phyloP scores from a whole-genome alignment of 2,329 filamentous ascomycete genomes.

The Grosmannia penicillata region DNA sequence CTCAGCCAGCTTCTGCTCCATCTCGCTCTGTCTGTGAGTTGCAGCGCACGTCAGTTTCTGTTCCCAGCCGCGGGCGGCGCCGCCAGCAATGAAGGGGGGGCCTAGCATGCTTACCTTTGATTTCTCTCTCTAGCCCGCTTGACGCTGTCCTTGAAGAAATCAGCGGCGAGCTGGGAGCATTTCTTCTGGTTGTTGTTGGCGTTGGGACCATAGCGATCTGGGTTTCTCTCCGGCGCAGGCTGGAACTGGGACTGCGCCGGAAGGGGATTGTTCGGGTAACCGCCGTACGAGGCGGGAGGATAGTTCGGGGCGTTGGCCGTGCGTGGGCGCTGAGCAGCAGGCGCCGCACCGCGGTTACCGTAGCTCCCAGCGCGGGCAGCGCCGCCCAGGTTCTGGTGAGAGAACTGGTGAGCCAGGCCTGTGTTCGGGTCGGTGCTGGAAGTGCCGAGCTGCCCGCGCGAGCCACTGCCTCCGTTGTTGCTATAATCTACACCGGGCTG shows the following conservation, averaged over 20 bases:
- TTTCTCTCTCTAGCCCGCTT: slow-evolving; percentile 91
- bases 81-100: too few relatives aligned
- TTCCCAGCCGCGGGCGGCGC: too few relatives aligned
- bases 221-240: slow-evolving; percentile 70
- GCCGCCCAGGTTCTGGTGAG: slow-evolving; percentile 80
- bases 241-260: slow-evolving; percentile 53
- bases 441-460: slow-evolving; percentile 22
- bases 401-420: slow-evolving; percentile 88
- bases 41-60: too few relatives aligned
- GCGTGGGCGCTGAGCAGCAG: slow-evolving; percentile 60
- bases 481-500: slow-evolving; percentile 13
- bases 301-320: slow-evolving; percentile 62
- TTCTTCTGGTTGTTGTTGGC: slow-evolving; percentile 58
- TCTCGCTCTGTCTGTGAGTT: slow-evolving; percentile 83
- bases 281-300: slow-evolving; percentile 44
- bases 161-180: slow-evolving; percentile 56
- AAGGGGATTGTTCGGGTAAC: slow-evolving; percentile 55
- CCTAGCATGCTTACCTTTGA: slow-evolving; percentile 55
- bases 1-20: slow-evolving; percentile 74
- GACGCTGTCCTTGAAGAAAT: slow-evolving; percentile 98
- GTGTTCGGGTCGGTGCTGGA: slow-evolving; percentile 66
- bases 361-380: slow-evolving; percentile 57
- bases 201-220: slow-evolving; percentile 56
- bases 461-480: slow-evolving; percentile 4
- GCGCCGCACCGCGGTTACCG: slow-evolving; percentile 50